These are phyloP conservation scores for Xylaria hypoxylon DNA, from an alignment of 2,329 filamentous ascomycete genomes.

Conservation along the genomic window DNA sequence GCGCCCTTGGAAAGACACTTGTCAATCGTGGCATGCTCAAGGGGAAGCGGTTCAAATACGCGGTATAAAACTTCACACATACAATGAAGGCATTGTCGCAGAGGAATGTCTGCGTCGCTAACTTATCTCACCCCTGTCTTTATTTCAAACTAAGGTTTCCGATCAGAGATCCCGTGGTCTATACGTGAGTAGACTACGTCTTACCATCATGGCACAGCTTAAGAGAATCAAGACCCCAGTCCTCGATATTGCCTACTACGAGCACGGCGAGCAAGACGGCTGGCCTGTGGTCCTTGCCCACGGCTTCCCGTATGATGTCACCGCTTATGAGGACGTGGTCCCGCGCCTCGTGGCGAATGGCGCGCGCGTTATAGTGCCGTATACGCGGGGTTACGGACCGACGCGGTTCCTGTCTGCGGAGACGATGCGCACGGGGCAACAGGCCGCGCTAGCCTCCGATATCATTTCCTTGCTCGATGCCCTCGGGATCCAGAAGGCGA, in stretches of 20 bases:
- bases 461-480: slow-evolving; percentile 30
- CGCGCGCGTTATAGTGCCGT: slow-evolving; percentile 35
- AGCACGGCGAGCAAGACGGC: slow-evolving; percentile 26
- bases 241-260: slow-evolving; percentile 36
- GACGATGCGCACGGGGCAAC: slow-evolving; percentile 33
- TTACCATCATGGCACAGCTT: slow-evolving; percentile 18
- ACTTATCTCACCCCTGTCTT: too few relatives aligned
- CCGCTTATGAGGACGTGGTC: slow-evolving; percentile 30
- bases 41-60: background rate
- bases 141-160: background rate
- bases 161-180: background rate
- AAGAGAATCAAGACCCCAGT: slow-evolving; percentile 26
- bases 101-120: background rate
- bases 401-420: slow-evolving; percentile 23
- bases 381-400: slow-evolving; percentile 30
- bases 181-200: background rate
- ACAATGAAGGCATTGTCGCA: background rate
- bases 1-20: slow-evolving; percentile 29
- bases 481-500: slow-evolving; percentile 22
- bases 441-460: slow-evolving; percentile 30
- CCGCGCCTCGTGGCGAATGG: slow-evolving; percentile 20
- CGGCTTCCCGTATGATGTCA: slow-evolving; percentile 33
- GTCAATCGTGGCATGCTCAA: slow-evolving; percentile 1
- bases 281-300: slow-evolving; percentile 36
- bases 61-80: background rate